Evolutionary conservation across 2,329 filamentous ascomycete species (phyloP).

Genomic region (Aspergillus sp.): DNA sequence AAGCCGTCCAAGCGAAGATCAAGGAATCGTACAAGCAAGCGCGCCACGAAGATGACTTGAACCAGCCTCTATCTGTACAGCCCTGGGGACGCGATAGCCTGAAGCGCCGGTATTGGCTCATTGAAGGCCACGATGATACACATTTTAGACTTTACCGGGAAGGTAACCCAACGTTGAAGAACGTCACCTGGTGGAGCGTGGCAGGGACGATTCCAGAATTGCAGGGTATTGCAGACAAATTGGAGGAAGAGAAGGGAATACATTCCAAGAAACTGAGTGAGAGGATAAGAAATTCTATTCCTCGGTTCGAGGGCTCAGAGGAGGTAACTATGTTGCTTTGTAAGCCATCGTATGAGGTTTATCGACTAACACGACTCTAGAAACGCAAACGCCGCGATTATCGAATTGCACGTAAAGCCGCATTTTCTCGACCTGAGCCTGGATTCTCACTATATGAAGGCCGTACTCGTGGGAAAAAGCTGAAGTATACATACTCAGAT

Average conservation of each 20-base stretch:
- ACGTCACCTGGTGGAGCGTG: conserved; percentile 88
- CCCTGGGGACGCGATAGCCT: conserved; percentile 88
- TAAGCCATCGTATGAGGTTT: not conserved
- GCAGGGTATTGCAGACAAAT: conserved; percentile 69
- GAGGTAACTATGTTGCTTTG: conserved; percentile 63
- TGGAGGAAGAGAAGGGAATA: conserved; percentile 76
- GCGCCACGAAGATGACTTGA: conserved; percentile 73
- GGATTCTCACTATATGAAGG: conserved; percentile 95
- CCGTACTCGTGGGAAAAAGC: conserved; percentile 89
- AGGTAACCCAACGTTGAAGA: conserved; percentile 74
- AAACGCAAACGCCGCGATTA: conserved; percentile 95
- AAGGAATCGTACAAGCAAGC: conserved; percentile 86
- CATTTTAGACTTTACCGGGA: conserved; percentile 92
- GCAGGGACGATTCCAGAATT: conserved; percentile 89
- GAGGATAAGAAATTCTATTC: conserved; percentile 76
- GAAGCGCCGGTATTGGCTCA: conserved; percentile 87
- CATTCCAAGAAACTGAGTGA: conserved; percentile 76
- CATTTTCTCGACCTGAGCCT: conserved; percentile 82
- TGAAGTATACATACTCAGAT: conserved; percentile 95
- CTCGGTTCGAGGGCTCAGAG: conserved; percentile 89
- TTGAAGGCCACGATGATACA: conserved; percentile 93
- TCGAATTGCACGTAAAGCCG: conserved; percentile 77
- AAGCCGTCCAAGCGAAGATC: conserved; percentile 75
- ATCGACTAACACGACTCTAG: conserved; percentile 46
- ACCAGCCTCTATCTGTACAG: conserved; percentile 86